These are phyloP conservation scores for Diaporthe sp. DNA, from an alignment of 2,329 filamentous ascomycete species.

Conservation along the genomic window DNA sequence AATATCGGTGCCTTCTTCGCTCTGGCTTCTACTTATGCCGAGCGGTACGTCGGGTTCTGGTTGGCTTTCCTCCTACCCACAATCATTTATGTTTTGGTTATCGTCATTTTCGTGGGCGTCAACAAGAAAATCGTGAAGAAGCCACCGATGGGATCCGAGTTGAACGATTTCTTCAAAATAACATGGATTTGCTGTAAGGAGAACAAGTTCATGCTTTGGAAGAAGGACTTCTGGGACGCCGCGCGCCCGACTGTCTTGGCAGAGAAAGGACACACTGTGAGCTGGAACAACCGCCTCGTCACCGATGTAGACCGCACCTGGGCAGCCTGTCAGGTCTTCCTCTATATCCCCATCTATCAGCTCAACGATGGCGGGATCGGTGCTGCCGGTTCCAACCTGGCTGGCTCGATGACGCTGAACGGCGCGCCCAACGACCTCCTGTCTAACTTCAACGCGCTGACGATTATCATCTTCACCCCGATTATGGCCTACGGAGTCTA, in stretches of 20 bases:
- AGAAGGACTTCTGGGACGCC: conserved; percentile 70
- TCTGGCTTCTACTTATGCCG: conserved; percentile 78
- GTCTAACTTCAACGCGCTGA: conserved; percentile 70
- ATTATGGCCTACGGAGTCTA: conserved; percentile 70
- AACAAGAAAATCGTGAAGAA: conserved; percentile 69
- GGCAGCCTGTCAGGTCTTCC: conserved; percentile 55
- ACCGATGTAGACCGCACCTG: conserved; percentile 71
- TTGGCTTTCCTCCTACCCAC: conserved; percentile 68
- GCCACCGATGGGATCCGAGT: conserved; percentile 74
- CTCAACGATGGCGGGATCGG: conserved; percentile 58
- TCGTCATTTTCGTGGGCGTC: conserved; percentile 68
- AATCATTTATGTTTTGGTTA: conserved; percentile 71
- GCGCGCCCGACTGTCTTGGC: conserved; percentile 68
- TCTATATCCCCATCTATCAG: conserved; percentile 57
- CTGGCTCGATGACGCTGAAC: conserved; percentile 58
- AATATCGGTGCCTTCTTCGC: conserved; percentile 74
- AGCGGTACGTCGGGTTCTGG: conserved; percentile 84
- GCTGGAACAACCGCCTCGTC: conserved; percentile 76
- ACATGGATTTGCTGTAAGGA: conserved; percentile 67
- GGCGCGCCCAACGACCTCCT: conserved; percentile 73
- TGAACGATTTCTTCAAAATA: conserved; percentile 71
- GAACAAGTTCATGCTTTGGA: conserved; percentile 65
- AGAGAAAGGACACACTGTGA: conserved; percentile 63
- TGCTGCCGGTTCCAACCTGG: conserved; percentile 52
- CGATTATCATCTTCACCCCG: conserved; percentile 69